A percentile compares a stretch with the other conserved stretches of the same genome.
These are phyloP conservation scores for Odontarrhena argentea DNA, from an alignment of 345 rosid genomes.

Conservation along the genomic window DNA sequence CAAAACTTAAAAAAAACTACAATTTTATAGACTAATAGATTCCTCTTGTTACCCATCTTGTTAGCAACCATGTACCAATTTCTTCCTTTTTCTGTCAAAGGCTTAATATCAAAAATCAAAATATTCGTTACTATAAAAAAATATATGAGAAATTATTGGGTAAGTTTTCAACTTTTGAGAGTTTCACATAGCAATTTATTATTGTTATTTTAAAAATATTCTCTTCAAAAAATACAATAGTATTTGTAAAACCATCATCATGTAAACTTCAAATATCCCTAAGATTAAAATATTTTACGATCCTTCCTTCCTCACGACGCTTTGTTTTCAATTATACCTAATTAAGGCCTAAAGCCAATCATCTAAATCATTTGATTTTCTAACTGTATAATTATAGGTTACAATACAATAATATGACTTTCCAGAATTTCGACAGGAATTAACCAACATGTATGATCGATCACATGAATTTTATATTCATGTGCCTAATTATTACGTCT, in stretches of 20 bases:
- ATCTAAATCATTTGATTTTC: conserved; percentile 25
- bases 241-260: conserved; percentile 12
- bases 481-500: conserved; percentile 23
- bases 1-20: background rate
- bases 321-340: conserved; percentile 27
- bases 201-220: too few species aligned
- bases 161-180: too few species aligned
- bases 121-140: too few species aligned
- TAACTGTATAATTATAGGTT: conserved; percentile 20
- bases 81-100: conserved; percentile 7
- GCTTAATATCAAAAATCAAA: background rate
- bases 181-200: too few species aligned
- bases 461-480: conserved; percentile 8
- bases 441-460: conserved; percentile 10
- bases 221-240: too few species aligned
- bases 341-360: conserved; percentile 24
- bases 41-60: conserved; percentile 33
- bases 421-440: background rate
- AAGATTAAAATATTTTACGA: background rate
- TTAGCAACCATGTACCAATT: conserved; percentile 29
- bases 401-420: background rate
- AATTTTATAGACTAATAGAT: conserved; percentile 19
- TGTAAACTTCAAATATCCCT: conserved; percentile 2
- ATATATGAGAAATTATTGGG: too few species aligned
- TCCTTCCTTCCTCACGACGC: conserved; percentile 27